Evolutionary conservation across 106 monocot genomes (phyloP).

Genomic region (Dactylorhiza incarnata): DNA sequence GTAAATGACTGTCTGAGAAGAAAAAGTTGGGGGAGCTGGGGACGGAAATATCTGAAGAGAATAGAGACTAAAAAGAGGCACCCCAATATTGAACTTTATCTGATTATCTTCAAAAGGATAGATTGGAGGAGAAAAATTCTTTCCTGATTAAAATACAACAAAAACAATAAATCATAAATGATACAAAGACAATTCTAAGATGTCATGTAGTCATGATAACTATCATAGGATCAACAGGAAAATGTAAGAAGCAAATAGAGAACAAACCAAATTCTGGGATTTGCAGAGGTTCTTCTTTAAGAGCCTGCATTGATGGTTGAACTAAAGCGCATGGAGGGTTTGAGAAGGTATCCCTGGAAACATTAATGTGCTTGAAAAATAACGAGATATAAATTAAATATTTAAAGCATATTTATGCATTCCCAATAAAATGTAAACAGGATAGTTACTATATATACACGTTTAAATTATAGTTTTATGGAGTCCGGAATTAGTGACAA

Average conservation of each 20-base stretch:
- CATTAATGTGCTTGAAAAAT: not conserved
- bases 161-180: constrained; percentile 8
- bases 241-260: not conserved
- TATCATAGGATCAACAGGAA: not conserved
- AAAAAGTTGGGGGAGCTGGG: constrained; percentile 70
- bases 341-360: constrained; percentile 84
- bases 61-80: constrained; percentile 69
- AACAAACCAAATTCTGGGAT: constrained; percentile 71
- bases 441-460: no score
- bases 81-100: constrained; percentile 28
- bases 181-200: not conserved
- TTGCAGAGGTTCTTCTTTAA: constrained; percentile 26
- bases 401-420: not conserved
- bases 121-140: constrained; percentile 86
- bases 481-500: no score
- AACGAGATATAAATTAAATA: not conserved
- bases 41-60: constrained; percentile 87
- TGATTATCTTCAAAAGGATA: constrained; percentile 70
- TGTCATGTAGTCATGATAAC: constrained; percentile 3
- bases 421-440: not conserved
- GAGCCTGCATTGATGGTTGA: constrained; percentile 68
- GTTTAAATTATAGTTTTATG: no score
- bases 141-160: constrained; percentile 29
- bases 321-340: constrained; percentile 82
- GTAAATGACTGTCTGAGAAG: constrained; percentile 74